Evolutionary conservation across 2,329 filamentous ascomycete species (phyloP), one percentile per base, ranked within the genome.

Genomic region (Alternaria gansuensis): DNA sequence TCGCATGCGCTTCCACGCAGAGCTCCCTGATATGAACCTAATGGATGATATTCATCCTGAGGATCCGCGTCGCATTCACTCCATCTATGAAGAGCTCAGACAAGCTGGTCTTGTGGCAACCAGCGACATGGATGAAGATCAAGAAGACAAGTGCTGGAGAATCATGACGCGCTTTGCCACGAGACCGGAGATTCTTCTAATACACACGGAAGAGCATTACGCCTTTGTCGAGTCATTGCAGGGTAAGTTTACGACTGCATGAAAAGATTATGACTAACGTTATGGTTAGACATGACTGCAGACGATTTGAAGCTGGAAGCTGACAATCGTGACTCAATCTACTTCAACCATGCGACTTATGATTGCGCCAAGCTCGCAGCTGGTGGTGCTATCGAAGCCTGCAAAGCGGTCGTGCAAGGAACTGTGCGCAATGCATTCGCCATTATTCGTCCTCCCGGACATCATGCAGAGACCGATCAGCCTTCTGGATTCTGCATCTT

Each of bases 401-500:
- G 93, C 79, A 90, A 93, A 76, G 90, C 91, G n/a, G 92, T 99
- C 4, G 89, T 95, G 24, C 84, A 85, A 3, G 90, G 91, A 3
- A 85, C 87, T 57, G 90, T 97, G 51, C 97, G 96, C 77, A 99
- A 99, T 72, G 93, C 92, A 0, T 95, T 99, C 75, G 95, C 95
- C 1, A 90, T 99, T 36, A 97, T 99, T 69, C 87, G 95, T 13
- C 95, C 95, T 2, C 95, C 95, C 0, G 95, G 95, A 0, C 95
- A 99, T 72, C 95, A 99, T 77, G 95, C 95, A 1, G 95, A 99
- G 75, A 88, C 87, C 57, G 85, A 95, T 69, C 83, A 88, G 34
- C 87, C 94, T 0, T 95, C 97, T 85, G 95, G 95, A 0, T 99
- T 99, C 74, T 99, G 95, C 76, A 86, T 98, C 59, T 98, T 98